Evolutionary conservation across 148 eudicot genomes (phyloP).

Genomic region (Gaultheria prostrata): DNA sequence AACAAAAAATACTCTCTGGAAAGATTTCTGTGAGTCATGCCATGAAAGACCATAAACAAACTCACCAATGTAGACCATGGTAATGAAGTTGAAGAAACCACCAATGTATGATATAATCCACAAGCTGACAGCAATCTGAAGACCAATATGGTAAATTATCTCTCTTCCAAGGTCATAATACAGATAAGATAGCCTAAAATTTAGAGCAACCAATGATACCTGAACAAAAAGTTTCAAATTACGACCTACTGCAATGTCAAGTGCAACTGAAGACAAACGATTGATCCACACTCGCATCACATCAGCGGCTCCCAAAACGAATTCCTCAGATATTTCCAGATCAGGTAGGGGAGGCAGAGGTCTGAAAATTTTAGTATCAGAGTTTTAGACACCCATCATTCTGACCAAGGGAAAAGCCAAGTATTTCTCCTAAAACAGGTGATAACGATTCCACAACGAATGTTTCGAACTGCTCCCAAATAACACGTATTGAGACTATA

Average conservation of each 20-base stretch:
- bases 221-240: constrained; percentile 60
- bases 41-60: background rate
- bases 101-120: constrained; percentile 69
- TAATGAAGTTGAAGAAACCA: constrained; percentile 69
- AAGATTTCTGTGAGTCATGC: background rate
- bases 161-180: constrained; percentile 8
- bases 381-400: background rate
- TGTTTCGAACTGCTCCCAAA: constrained; percentile 11
- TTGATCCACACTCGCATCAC: constrained; percentile 55
- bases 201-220: constrained; percentile 35
- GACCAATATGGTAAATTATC: background rate
- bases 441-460: background rate
- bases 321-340: constrained; percentile 70
- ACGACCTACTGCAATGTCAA: constrained; percentile 69
- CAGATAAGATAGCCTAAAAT: background rate
- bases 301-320: constrained; percentile 59
- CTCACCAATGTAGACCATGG: constrained; percentile 70
- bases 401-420: background rate
- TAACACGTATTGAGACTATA: background rate
- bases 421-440: background rate
- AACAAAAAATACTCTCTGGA: background rate
- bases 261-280: constrained; percentile 56
- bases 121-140: constrained; percentile 58
- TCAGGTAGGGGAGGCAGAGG: constrained; percentile 96
- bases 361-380: constrained; percentile 33